These are phyloP conservation scores for Komagataella ulmi DNA, from an alignment of 805 yeast genomes.

Conservation along the genomic window DNA sequence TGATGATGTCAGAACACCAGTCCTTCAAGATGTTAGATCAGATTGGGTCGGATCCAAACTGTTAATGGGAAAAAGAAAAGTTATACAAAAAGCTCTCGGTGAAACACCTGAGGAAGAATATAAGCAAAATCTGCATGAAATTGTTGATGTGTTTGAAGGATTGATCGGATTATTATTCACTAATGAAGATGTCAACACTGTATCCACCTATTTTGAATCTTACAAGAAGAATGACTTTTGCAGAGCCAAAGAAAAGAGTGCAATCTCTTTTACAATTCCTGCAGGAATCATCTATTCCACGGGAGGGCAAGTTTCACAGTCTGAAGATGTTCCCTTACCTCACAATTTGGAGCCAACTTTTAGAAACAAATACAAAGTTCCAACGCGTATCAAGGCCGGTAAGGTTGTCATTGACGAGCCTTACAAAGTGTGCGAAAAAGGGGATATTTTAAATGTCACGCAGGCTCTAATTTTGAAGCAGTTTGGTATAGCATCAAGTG, in stretches of 20 bases:
- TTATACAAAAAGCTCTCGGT: constrained; percentile 87
- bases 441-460: constrained; percentile 73
- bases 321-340: constrained; percentile 93
- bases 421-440: constrained; percentile 66
- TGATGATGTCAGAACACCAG: constrained; percentile 92
- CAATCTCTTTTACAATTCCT: constrained; percentile 76
- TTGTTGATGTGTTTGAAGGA: constrained; percentile 55
- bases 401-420: constrained; percentile 70
- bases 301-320: constrained; percentile 83
- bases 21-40: constrained; percentile 80
- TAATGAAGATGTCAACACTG: constrained; percentile 79
- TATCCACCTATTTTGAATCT: constrained; percentile 71
- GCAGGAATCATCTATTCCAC: constrained; percentile 87
- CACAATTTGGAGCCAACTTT: constrained; percentile 91
- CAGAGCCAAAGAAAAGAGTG: constrained; percentile 77
- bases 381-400: constrained; percentile 84
- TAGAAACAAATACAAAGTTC: constrained; percentile 80
- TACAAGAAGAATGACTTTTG: constrained; percentile 75
- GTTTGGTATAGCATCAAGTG: constrained; percentile 90
- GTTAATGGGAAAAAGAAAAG: constrained; percentile 85
- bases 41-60: constrained; percentile 90
- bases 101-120: constrained; percentile 81
- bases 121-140: constrained; percentile 65
- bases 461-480: constrained; percentile 88
- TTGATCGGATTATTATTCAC: constrained; percentile 85